Conservation (phyloP, 768 basidiomycete species). For the Suillus discolor region DNA sequence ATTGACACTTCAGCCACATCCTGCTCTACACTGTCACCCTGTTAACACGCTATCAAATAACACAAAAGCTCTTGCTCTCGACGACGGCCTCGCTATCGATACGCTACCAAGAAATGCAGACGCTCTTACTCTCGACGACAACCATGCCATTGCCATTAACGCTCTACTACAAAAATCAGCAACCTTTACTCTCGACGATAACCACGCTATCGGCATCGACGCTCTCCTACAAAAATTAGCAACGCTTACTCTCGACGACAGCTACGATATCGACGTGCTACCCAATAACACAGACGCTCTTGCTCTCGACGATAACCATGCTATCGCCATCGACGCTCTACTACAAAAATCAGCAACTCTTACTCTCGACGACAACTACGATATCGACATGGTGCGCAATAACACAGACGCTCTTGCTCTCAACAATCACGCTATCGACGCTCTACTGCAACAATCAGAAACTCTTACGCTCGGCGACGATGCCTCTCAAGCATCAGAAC, state of each 20-base stretch:
- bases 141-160: neutral
- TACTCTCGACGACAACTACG: too few relatives aligned
- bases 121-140: neutral
- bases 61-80: neutral
- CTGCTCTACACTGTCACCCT: neutral
- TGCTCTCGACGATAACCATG: neutral
- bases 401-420: too few relatives aligned
- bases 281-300: neutral
- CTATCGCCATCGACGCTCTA: neutral
- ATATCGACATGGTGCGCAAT: too few relatives aligned
- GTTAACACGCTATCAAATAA: neutral
- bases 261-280: neutral
- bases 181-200: neutral
- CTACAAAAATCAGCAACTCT: neutral
- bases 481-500: neutral
- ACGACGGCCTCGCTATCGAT: neutral
- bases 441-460: too few relatives aligned
- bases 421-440: too few relatives aligned
- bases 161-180: neutral
- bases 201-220: neutral
- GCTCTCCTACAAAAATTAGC: neutral
- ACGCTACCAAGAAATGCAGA: too few relatives aligned
- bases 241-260: neutral
- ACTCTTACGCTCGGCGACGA: neutral
- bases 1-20: neutral